Percentiles rank a stretch among this genome's conserved stretches.
phyloP scores from a whole-genome alignment of 352 stramenopile genomes.

The Globisporangium sylvaticum region DNA sequence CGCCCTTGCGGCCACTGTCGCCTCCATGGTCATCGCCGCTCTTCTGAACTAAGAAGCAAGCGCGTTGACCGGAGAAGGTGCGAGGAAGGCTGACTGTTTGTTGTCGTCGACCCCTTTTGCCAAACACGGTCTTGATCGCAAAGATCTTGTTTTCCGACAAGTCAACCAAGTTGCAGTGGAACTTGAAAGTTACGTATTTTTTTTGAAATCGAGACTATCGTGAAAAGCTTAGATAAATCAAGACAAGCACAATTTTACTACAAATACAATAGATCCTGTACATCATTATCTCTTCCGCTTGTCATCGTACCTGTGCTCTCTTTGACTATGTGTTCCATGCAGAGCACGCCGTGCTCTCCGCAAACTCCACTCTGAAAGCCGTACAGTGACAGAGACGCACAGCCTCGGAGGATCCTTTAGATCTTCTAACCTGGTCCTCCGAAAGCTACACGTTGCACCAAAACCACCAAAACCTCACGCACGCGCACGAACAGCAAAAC shows the following conservation, averaged over 20 bases:
- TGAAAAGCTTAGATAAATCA: conserved; percentile 2
- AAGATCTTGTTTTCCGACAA: conserved; percentile 1
- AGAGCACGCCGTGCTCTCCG: too few relatives aligned
- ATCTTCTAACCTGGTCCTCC: too few relatives aligned
- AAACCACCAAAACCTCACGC: too few relatives aligned
- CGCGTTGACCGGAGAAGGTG: neutral
- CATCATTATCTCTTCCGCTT: neutral
- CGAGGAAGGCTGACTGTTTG: neutral
- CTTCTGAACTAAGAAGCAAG: conserved; percentile 10
- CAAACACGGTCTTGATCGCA: neutral
- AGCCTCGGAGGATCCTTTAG: too few relatives aligned
- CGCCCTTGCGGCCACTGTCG: conserved; percentile 25
- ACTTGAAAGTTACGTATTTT: neutral
- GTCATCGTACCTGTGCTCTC: too few relatives aligned
- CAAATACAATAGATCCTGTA: conserved; percentile 9
- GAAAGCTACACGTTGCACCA: too few relatives aligned
- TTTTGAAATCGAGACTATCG: neutral
- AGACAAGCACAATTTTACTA: neutral
- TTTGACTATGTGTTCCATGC: too few relatives aligned
- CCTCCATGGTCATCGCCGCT: conserved; percentile 30
- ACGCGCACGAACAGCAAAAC: too few relatives aligned
- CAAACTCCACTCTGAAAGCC: too few relatives aligned
- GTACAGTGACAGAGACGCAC: too few relatives aligned
- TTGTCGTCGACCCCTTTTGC: neutral
- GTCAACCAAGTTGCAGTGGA: neutral